Base-by-base conservation (phyloP, 768 basidiomycete genomes). In the Kwoniella bestiolae region DNA sequence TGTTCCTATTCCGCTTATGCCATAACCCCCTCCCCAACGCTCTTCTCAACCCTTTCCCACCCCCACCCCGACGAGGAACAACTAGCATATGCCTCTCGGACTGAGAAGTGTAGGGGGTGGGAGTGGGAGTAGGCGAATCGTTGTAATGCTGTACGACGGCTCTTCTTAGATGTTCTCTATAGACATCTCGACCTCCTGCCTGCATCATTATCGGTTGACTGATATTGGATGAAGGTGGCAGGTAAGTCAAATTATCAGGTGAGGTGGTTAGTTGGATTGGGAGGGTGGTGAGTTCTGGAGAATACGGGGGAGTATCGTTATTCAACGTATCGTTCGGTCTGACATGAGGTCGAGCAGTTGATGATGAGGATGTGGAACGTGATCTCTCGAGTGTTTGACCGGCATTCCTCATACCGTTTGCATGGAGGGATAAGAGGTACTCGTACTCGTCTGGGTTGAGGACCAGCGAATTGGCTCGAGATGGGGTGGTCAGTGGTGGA, bases 91-190 rank as follows among this genome's bases (percentile, higher is more conserved):
- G 23, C 18, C 38, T 21, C 55, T 26, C n/a, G n/a, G n/a, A n/a
- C n/a, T n/a, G n/a, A n/a, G n/a, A n/a, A n/a, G n/a, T n/a, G n/a
- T n/a, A n/a, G n/a, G n/a, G n/a, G n/a, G n/a, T n/a, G n/a, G n/a
- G n/a, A n/a, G n/a, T n/a, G n/a, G 49, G 60, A 14, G 60, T 62
- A 14, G 51, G 60, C 21, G 50, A 52, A 53, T 29, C 60, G 50
- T 52, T 52, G 35, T 52, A 46, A 2, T 34, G 50, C 41, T 51
- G 16, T 0, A 62, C 51, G 16, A 38, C 38, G 5, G 25, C 11
- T 21, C 60, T 31, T 38, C 51, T 31, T 3, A 62, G 35, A 31
- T 62, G 60, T 45, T 62, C 60, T 14, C 31, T 29, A 51, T 55
- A 44, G 21, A 23, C 14, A 31, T 44, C 26, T 14, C 25, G 16